Base-by-base conservation (phyloP, 352 stramenopile genomes). In the Phytophthora multivora region DNA sequence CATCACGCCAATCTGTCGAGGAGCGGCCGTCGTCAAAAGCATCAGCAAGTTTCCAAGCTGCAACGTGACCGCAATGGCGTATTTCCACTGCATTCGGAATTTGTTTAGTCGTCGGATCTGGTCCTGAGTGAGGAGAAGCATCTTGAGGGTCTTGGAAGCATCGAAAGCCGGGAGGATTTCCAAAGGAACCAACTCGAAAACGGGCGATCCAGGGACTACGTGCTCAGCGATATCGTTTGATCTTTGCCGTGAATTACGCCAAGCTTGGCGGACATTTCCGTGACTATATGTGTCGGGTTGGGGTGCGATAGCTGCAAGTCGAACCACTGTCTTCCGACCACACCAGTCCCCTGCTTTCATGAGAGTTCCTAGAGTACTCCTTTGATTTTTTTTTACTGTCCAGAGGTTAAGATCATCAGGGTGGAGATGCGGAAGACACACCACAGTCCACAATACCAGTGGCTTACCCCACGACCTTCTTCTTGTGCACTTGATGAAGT, bases 91-190 rank as follows among this genome's bases (percentile, higher is more conserved):
- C 3, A 21, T 45, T 41, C 51, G 51, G 40, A 76, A 50, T 10
- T 18, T 26, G 16, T 76, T 70, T 3, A 73, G 40, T 0, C 31
- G 39, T 18, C 23, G 39, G n/a, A 73, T 43, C 21, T 66, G 49
- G 15, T 56, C 38, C 1, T 43, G 21, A 9, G 18, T 56, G 11
- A 73, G 59, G 8, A 73, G 18, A 33, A 76, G 46, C 1, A 54
- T 65, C 41, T 73, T 76, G 38, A 73, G 28, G 0, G 68, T 69
- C 59, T 70, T 76, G 16, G 59, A 47, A 13, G 68, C 51, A 26
- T 71, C 62, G 23, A 75, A 63, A 1, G 23, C 43, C 5, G 66
- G 61, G 1, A 75, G 31, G 1, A 40, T 21, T 13, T 56, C 55
- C 15, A 72, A 31, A 11, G 51, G 51, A 26, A 63, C 51, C 18